These are phyloP conservation scores for Fusarium sp. DNA, from an alignment of 2,329 filamentous ascomycete species.

Conservation along the genomic window DNA sequence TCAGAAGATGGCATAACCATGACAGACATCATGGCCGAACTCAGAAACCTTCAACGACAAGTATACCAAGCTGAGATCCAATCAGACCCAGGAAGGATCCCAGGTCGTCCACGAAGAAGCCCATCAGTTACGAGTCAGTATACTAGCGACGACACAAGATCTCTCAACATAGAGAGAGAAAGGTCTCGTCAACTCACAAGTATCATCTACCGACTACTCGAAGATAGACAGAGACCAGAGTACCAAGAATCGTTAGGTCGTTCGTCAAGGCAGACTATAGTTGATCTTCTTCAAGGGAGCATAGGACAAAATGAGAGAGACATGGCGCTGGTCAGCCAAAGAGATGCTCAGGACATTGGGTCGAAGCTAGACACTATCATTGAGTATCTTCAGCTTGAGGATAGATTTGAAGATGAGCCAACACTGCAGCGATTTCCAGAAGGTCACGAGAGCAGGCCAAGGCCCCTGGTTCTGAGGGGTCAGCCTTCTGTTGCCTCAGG, in stretches of 20 bases:
- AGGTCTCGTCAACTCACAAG: constrained; percentile 3
- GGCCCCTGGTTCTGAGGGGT: background rate
- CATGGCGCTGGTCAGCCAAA: background rate
- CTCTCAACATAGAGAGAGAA: constrained; percentile 1
- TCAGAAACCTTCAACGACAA: background rate
- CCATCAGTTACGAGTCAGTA: background rate
- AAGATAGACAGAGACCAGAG: constrained; percentile 1
- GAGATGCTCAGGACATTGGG: background rate
- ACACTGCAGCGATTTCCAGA: accelerated
- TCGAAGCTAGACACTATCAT: constrained; percentile 9
- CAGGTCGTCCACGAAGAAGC: background rate
- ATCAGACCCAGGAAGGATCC: constrained; percentile 2
- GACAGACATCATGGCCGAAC: background rate
- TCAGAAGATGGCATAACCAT: background rate
- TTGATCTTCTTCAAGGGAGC: background rate
- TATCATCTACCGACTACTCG: background rate
- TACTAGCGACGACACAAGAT: background rate
- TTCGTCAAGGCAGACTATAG: background rate
- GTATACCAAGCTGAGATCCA: background rate
- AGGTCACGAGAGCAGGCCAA: background rate
- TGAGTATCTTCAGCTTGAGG: background rate
- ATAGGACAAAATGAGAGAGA: background rate
- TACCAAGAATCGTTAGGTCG: background rate
- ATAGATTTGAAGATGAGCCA: background rate
- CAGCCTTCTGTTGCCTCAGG: background rate